Percentiles rank a stretch among this genome's conserved stretches.
phyloP scores from a whole-genome alignment of 331 rosid genomes.

The Acacia concinna region DNA sequence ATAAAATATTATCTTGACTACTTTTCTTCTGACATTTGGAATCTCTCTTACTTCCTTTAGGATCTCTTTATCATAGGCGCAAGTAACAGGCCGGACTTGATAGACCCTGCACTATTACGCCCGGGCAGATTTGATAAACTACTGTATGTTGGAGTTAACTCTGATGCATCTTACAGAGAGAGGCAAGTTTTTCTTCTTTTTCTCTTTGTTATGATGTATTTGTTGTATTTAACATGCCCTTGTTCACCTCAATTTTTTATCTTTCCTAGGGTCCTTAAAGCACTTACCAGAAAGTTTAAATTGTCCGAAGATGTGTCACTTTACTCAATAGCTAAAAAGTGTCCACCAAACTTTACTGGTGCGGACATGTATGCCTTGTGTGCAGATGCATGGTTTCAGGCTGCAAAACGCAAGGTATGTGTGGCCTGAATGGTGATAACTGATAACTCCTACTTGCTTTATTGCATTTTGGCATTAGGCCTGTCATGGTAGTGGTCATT shows the following conservation, averaged over 20 bases:
- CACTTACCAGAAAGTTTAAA: conserved; percentile 85
- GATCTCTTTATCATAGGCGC: conserved; percentile 96
- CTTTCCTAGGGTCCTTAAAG: conserved; percentile 71
- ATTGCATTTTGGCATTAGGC: conserved; percentile 10
- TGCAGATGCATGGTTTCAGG: conserved; percentile 76
- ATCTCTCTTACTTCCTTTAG: conserved; percentile 44
- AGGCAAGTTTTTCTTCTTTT: conserved; percentile 43
- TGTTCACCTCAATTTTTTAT: background rate
- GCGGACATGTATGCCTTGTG: conserved; percentile 71
- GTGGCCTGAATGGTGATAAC: conserved; percentile 16
- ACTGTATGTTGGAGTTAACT: conserved; percentile 84
- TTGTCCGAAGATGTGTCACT: conserved; percentile 75
- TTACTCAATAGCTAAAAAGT: conserved; percentile 72
- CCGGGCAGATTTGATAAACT: conserved; percentile 97
- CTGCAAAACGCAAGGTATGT: conserved; percentile 63
- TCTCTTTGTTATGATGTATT: background rate
- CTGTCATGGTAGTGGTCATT: background rate
- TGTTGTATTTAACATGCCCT: background rate
- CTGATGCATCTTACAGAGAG: conserved; percentile 87
- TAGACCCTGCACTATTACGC: conserved; percentile 90
- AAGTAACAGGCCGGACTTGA: conserved; percentile 96
- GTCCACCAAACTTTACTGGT: conserved; percentile 90
- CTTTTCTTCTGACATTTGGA: conserved; percentile 32
- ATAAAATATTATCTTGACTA: background rate
- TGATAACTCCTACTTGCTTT: background rate